Evolutionary conservation across 2,329 filamentous ascomycete species (phyloP).

Genomic region (Alternaria sp.): DNA sequence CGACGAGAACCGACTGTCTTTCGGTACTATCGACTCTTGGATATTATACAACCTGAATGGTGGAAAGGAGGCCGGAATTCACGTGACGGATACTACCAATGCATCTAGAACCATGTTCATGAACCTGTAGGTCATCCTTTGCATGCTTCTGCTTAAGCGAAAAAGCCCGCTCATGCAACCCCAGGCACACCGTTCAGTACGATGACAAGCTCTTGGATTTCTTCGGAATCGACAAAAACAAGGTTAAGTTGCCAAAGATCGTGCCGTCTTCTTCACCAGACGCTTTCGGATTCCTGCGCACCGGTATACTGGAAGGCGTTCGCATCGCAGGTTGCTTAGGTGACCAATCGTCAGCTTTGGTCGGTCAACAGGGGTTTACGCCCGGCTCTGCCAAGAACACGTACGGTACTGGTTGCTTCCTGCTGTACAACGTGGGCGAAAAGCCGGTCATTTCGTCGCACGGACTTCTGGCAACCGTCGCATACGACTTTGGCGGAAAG

Average conservation of each 20-base stretch:
- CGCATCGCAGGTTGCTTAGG: conserved; percentile 84
- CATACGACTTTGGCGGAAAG: conserved; percentile 77
- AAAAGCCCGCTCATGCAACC: conserved; percentile 3
- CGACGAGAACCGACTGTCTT: conserved; percentile 75
- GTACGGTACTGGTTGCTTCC: conserved; percentile 87
- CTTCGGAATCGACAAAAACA: conserved; percentile 75
- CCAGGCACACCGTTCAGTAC: conserved; percentile 72
- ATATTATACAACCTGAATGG: conserved; percentile 85
- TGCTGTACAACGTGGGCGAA: conserved; percentile 86
- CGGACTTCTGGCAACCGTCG: conserved; percentile 84
- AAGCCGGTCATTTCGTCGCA: conserved; percentile 85
- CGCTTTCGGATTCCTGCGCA: conserved; percentile 72
- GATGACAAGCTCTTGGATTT: conserved; percentile 78
- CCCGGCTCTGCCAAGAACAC: conserved; percentile 89
- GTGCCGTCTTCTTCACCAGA: conserved; percentile 78
- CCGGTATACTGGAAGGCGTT: conserved; percentile 71
- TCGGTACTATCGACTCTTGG: conserved; percentile 90
- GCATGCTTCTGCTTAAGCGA: neutral
- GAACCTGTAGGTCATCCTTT: conserved; percentile 63
- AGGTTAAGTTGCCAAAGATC: conserved; percentile 80
- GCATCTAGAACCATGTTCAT: conserved; percentile 94
- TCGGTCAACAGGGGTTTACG: conserved; percentile 83
- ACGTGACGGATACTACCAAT: conserved; percentile 87
- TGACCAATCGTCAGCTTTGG: conserved; percentile 84
- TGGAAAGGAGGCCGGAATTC: conserved; percentile 68